Percentiles rank a stretch among this genome's conserved stretches.
Conservation (phyloP, 495 filamentous ascomycete genomes). For the Chlorociboria aeruginascens region DNA sequence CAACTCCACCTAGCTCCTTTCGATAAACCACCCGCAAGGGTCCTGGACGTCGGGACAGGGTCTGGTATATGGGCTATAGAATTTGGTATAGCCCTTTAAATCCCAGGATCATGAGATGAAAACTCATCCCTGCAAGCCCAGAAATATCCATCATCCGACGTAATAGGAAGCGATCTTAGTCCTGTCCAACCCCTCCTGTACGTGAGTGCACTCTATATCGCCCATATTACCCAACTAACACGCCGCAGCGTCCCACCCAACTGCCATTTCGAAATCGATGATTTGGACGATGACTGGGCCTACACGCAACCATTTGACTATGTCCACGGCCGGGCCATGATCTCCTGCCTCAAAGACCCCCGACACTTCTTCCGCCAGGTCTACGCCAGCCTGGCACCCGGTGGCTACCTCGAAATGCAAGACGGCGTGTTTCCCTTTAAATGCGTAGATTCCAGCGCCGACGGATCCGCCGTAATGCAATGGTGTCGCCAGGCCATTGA, state of each 20-base stretch:
- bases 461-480: background rate
- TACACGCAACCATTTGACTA: conserved; percentile 32
- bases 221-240: background rate
- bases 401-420: background rate
- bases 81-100: background rate
- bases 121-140: background rate
- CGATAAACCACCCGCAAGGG: conserved; percentile 8
- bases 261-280: conserved; percentile 34
- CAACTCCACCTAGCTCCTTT: conserved; percentile 32
- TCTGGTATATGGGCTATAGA: background rate
- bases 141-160: conserved; percentile 2
- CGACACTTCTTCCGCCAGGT: background rate
- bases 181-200: conserved; percentile 23
- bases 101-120: background rate
- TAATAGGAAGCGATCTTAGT: conserved; percentile 25
- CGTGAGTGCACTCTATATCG: background rate
- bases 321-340: conserved; percentile 6
- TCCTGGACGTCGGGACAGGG: background rate
- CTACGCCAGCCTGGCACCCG: background rate
- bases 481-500: conserved; percentile 8
- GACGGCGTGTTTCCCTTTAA: background rate
- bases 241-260: conserved; percentile 30
- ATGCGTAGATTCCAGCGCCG: background rate
- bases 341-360: conserved; percentile 1
- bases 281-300: conserved; percentile 36